Evolutionary conservation across 768 basidiomycete genomes (phyloP), one percentile per base, ranked within the genome.

Genomic region (Punctularia strigosozonata): DNA sequence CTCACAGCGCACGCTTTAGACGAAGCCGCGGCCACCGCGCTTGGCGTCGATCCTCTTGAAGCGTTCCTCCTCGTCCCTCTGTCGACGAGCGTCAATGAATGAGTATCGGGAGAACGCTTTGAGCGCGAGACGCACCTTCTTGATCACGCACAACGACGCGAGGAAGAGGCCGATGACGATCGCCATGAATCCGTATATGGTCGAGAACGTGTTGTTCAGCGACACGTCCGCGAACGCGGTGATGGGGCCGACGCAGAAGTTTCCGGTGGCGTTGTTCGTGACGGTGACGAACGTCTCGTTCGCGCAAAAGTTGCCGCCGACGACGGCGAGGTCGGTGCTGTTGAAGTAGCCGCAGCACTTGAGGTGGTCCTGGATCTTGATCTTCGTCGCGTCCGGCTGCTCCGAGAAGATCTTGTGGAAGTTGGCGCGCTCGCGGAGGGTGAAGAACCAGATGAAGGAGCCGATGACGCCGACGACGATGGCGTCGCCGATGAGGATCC

Each of bases 41-140:
- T 92, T 94, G 40, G 75, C 74, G 48, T 92, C 88, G 46, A 94
- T 92, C 62, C 70, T 82, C 66, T 74, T 78, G 70, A 94, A 92
- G 25, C 89, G 78, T 49, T 83, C 81, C 41, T 73, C 67, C 59
- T 90, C 80, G 55, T 77, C 64, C 49, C 87, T 73, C 85, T 88
- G 63, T 37, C 43, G 34, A 37, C 24, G 31, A 37, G 24, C 7
- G 26, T 42, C 25, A 18, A 25, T 22, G 15, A 37, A 25, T n/a
- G 25, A 15, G 20, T 31, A 32, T 6, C 26, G 19, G 7, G 14
- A 17, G 18, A 19, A 13, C 33, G 13, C 8, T 36, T 17, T 14
- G 36, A 43, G 6, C 10, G 19, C 37, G 17, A 28, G 15, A 73
- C 72, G 47, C 42, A 84, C 80, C 72, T 85, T 86, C 54, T 83